phyloP scores from a whole-genome alignment of 2,329 filamentous ascomycete species.

The Stagonosporopsis cucurbitacearum region DNA sequence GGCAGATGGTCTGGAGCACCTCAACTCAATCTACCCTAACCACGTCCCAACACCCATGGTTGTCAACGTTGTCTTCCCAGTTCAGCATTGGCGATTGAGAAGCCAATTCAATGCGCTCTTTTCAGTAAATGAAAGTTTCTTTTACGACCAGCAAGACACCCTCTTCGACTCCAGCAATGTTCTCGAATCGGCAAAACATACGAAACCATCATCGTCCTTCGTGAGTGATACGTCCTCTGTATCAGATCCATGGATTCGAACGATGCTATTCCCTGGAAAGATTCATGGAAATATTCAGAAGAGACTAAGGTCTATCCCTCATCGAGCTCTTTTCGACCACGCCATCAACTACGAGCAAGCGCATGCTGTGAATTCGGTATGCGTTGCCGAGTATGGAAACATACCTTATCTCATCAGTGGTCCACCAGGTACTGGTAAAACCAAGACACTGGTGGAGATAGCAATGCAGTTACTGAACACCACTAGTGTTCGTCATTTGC shows the following conservation, averaged over 20 bases:
- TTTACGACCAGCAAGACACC: not conserved
- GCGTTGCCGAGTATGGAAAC: constrained; percentile 51
- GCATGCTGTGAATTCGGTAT: constrained; percentile 53
- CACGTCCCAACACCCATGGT: constrained; percentile 18
- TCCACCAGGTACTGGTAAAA: constrained; percentile 61
- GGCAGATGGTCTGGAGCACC: constrained; percentile 19
- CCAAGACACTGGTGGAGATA: constrained; percentile 58
- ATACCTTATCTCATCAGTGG: constrained; percentile 58
- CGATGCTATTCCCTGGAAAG: constrained; percentile 54
- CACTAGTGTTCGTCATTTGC: constrained; percentile 40
- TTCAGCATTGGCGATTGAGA: constrained; percentile 13
- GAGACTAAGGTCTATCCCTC: constrained; percentile 44
- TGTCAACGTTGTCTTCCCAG: constrained; percentile 36
- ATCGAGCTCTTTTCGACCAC: constrained; percentile 48
- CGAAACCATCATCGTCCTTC: not conserved
- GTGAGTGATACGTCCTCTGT: too few relatives aligned
- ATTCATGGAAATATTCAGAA: constrained; percentile 49
- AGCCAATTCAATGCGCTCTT: constrained; percentile 2
- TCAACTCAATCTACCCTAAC: not conserved
- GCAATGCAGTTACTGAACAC: constrained; percentile 45
- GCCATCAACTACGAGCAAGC: constrained; percentile 58
- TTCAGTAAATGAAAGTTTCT: constrained; percentile 1
- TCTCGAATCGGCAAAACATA: not conserved
- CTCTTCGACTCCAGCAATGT: not conserved
- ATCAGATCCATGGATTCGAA: constrained; percentile 40